Conservation (phyloP, 495 filamentous ascomycete species). For the Geoglossum glabrum region DNA sequence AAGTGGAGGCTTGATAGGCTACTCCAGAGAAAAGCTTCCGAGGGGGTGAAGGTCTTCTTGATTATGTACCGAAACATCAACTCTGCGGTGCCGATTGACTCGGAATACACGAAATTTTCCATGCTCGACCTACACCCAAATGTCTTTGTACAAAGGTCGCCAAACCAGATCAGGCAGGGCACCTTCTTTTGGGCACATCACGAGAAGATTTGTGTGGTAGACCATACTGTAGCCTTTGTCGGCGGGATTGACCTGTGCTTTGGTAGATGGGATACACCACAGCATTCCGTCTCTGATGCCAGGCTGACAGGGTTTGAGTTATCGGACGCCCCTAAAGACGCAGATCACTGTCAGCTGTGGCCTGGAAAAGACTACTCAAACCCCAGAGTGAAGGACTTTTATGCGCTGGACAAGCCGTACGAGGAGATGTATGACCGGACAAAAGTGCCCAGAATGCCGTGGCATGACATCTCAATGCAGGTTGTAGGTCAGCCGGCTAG, state of each 20-base stretch:
- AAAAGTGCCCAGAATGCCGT: conserved; percentile 82
- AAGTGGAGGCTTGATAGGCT: conserved; percentile 95
- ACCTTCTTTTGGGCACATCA: conserved; percentile 99
- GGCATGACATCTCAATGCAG: conserved; percentile 98
- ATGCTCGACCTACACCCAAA: conserved; percentile 92
- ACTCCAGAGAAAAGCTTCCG: conserved; percentile 78
- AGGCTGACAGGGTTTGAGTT: conserved; percentile 88
- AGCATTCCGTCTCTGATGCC: conserved; percentile 78
- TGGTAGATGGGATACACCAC: conserved; percentile 89
- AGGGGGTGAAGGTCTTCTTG: conserved; percentile 95
- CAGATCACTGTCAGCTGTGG: conserved; percentile 89
- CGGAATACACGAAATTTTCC: conserved; percentile 96
- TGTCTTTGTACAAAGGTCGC: conserved; percentile 84
- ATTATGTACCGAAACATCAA: conserved; percentile 98
- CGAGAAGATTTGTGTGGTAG: conserved; percentile 88
- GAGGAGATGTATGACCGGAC: conserved; percentile 97
- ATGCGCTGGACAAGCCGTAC: conserved; percentile 80
- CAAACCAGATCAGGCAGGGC: conserved; percentile 94
- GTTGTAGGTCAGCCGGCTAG: conserved; percentile 89
- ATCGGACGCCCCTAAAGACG: conserved; percentile 55
- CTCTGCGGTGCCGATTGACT: conserved; percentile 92
- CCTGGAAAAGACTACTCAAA: conserved; percentile 99
- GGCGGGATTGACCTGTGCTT: conserved; percentile 96
- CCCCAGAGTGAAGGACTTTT: conserved; percentile 87
- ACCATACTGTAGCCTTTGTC: conserved; percentile 90